Conservation (phyloP, 2,329 filamentous ascomycete genomes). For the Sarocladiaceae sp. region DNA sequence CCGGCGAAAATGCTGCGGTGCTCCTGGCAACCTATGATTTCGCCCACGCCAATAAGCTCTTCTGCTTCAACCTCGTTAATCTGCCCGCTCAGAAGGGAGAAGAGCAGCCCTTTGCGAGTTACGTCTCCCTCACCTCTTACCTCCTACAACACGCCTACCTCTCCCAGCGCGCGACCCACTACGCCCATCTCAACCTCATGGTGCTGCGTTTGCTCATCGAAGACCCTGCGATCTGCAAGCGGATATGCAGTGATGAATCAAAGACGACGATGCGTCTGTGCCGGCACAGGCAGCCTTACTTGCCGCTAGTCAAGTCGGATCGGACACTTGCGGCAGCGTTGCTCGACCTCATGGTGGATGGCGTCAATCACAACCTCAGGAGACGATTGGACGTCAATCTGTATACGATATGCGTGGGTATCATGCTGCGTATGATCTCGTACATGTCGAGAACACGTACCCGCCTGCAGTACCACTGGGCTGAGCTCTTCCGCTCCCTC, state of each 20-base stretch:
- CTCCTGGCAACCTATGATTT: conserved; percentile 90
- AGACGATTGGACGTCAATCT: conserved; percentile 77
- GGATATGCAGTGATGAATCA: conserved; percentile 73
- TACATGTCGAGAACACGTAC: conserved; percentile 78
- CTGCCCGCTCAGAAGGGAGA: conserved; percentile 55
- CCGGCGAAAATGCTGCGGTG: conserved; percentile 70
- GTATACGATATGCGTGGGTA: conserved; percentile 75
- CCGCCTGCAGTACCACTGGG: conserved; percentile 86
- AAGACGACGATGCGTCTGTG: conserved; percentile 74
- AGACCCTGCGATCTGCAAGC: conserved; percentile 74
- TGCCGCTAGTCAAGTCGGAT: conserved; percentile 68
- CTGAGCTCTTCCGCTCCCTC: conserved; percentile 85
- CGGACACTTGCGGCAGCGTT: conserved; percentile 69
- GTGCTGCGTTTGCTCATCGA: conserved; percentile 82
- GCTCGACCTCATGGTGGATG: conserved; percentile 82
- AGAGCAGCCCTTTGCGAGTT: conserved; percentile 71
- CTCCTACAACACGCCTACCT: conserved; percentile 89
- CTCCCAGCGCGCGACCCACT: conserved; percentile 69
- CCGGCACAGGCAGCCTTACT: conserved; percentile 78
- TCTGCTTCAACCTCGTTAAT: conserved; percentile 77
- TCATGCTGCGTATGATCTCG: conserved; percentile 75
- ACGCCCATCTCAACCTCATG: conserved; percentile 79
- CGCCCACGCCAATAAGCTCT: conserved; percentile 87
- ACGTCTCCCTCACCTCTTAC: conserved; percentile 86
- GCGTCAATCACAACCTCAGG: conserved; percentile 88